Evolutionary conservation across 2,329 filamentous ascomycete genomes (phyloP).

Genomic region (Alternaria viburni): DNA sequence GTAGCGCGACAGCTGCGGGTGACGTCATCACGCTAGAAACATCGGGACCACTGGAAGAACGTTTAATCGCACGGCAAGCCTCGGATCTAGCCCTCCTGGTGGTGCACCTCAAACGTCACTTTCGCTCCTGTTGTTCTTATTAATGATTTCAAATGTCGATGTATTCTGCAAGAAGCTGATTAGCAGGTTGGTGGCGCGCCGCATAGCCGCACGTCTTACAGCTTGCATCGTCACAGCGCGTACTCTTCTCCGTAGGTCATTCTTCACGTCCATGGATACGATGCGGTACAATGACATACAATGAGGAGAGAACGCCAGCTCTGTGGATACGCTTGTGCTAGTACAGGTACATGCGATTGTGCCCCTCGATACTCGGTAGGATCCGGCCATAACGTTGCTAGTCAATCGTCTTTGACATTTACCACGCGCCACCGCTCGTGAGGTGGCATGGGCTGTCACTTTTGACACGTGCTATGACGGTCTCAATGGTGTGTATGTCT

Average conservation of each 20-base stretch:
- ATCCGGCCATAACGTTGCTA: not conserved
- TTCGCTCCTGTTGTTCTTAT: not conserved
- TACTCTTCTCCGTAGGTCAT: not conserved
- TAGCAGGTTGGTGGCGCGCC: not conserved
- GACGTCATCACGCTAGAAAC: conserved; percentile 4
- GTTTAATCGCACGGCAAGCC: not conserved
- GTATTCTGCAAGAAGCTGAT: not conserved
- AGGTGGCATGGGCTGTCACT: not conserved
- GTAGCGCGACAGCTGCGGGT: not conserved
- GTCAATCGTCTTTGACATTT: not conserved
- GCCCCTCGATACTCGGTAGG: not conserved
- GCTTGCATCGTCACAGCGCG: not conserved
- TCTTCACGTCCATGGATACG: not conserved
- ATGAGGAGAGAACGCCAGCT: not conserved
- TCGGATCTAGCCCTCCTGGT: not conserved
- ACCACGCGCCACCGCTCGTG: not conserved
- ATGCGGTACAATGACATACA: not conserved
- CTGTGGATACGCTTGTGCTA: not conserved
- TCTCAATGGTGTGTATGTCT: not conserved
- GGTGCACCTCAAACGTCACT: not conserved
- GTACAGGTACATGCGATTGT: not conserved
- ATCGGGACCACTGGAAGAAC: not conserved
- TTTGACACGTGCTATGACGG: not conserved
- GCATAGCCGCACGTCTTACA: not conserved
- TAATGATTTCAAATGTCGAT: not conserved